Percentiles rank a stretch among this genome's conserved stretches.
Conservation (phyloP, 1,284 basidiomycete species). For the Rhizopogon parksii region DNA sequence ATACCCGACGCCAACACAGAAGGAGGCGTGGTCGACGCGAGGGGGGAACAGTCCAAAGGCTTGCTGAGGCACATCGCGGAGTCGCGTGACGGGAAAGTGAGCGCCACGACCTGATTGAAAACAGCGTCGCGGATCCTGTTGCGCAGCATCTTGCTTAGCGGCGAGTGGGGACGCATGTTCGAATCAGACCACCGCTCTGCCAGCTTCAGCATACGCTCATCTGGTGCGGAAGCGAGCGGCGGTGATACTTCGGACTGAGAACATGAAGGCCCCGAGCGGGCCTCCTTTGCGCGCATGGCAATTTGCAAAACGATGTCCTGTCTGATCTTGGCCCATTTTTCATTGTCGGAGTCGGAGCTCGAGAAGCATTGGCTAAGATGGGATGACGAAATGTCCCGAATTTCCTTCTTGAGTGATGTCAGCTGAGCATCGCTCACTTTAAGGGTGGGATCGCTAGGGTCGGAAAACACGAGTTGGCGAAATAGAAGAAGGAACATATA, state of each 20-base stretch:
- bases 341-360: slow-evolving; percentile 32
- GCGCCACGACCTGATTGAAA: slow-evolving; percentile 49
- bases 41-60: slow-evolving; percentile 10
- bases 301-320: slow-evolving; percentile 62
- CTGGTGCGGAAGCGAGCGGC: slow-evolving; percentile 33
- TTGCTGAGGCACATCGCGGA: slow-evolving; percentile 24
- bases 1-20: slow-evolving; percentile 45
- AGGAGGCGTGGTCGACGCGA: slow-evolving; percentile 3
- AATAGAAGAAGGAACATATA: slow-evolving; percentile 80
- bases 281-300: slow-evolving; percentile 51
- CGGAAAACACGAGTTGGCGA: slow-evolving; percentile 60
- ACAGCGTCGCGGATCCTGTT: slow-evolving; percentile 59
- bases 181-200: slow-evolving; percentile 59
- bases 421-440: slow-evolving; percentile 44
- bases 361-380: slow-evolving; percentile 50
- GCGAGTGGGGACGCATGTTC: slow-evolving; percentile 50
- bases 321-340: slow-evolving; percentile 43
- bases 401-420: slow-evolving; percentile 63
- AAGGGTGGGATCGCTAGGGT: slow-evolving; percentile 22
- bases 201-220: slow-evolving; percentile 45
- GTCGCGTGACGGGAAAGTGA: slow-evolving; percentile 41
- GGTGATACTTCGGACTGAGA: slow-evolving; percentile 7
- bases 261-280: slow-evolving; percentile 22
- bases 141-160: slow-evolving; percentile 53
- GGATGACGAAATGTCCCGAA: slow-evolving; percentile 65